Conservation (phyloP, 768 basidiomycete species). For the Cubamyces sp. region DNA sequence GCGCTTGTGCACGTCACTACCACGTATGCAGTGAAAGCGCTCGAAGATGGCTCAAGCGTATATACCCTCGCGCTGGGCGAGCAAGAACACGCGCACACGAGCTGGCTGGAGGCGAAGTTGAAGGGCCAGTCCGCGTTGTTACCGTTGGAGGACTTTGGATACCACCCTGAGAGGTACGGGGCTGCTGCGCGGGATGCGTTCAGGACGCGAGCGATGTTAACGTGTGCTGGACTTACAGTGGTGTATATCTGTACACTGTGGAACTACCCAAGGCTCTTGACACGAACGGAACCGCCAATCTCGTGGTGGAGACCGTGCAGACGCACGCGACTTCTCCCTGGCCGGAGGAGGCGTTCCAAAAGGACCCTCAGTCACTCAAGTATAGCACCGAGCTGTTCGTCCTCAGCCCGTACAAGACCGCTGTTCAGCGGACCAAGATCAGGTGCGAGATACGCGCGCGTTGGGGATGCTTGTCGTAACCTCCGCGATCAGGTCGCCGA, state of each 20-base stretch:
- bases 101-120: conserved; percentile 79
- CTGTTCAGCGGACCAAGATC: conserved; percentile 85
- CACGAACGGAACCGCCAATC: conserved; percentile 64
- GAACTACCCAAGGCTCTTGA: conserved; percentile 63
- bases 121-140: conserved; percentile 70
- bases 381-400: conserved; percentile 80
- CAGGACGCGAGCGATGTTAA: not conserved
- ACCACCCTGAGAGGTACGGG: conserved; percentile 58
- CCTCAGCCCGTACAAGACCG: conserved; percentile 80
- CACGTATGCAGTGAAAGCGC: conserved; percentile 81
- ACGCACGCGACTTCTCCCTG: conserved; percentile 79
- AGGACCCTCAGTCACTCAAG: conserved; percentile 77
- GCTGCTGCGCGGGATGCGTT: not conserved
- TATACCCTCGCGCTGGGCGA: conserved; percentile 72
- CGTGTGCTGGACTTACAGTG: conserved; percentile 27
- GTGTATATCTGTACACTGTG: conserved; percentile 61
- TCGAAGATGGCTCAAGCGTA: conserved; percentile 58
- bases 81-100: conserved; percentile 66
- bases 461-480: not conserved
- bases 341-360: conserved; percentile 74
- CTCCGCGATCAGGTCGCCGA: conserved; percentile 55
- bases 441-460: conserved; percentile 53
- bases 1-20: conserved; percentile 87
- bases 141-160: conserved; percentile 50
- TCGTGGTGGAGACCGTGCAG: conserved; percentile 80